Base-by-base conservation (phyloP, 192 early-diverging fungal genomes). In the Lobosporangium transversale region DNA sequence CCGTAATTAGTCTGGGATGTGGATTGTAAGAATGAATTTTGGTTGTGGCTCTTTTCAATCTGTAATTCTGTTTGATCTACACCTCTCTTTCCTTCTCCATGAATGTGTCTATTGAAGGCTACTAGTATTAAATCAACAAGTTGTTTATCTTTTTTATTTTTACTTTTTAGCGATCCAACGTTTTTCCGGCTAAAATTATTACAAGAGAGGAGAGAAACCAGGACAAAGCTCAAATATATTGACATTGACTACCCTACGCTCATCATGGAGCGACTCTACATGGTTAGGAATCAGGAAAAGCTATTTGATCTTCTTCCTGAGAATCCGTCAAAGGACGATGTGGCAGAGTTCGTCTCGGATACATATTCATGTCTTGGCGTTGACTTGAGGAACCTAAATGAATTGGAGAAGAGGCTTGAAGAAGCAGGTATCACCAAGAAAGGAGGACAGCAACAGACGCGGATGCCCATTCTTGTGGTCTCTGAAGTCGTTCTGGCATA, bases 221-320 rank as follows among this genome's bases (percentile, higher is more conserved):
- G 36, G 58, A 76, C 73, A 48, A 55, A 48, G 36, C 59, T 76
- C 12, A 66, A 66, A 15, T 76, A 76, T 9, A 30, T 76, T 0
- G 73, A 76, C 33, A 76, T 76, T 17, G 73, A 76, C 45, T 76
- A 76, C 32, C 73, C 64, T 15, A 57, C 64, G 26, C 48, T 76
- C 4, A 67, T 76, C 27, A 50, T 27, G 3, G 73, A 76, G 36
- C 44, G 73, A 21, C 62, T 76, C 4, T 76, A 76, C 40, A 76
- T 76, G 73, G 32, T 76, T 45, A 45, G 73, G 54, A 67, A 48
- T 8, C 52, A 76, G 53, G 40, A 62, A 1, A 57, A 42, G 2
- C 59, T 76, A 15, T 40, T 21, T 27, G 24, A 50, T 42, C 54
- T 76, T 11, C 29, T 76, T 2, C 73, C 73, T 31, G 53, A 76